phyloP scores from a whole-genome alignment of 768 basidiomycete genomes.

The Crucibulum laeve region DNA sequence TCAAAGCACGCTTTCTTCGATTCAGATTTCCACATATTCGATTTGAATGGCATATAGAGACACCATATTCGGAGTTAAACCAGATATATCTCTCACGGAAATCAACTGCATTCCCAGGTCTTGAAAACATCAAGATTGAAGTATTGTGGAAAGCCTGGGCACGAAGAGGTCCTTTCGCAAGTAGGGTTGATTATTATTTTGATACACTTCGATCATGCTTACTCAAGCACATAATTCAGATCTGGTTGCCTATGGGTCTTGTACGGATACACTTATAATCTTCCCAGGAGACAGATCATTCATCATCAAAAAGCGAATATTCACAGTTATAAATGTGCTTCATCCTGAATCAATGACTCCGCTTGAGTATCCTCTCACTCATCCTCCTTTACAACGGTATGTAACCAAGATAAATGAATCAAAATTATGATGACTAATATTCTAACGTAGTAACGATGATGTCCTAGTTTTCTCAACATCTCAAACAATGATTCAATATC shows the following conservation, averaged over 20 bases:
- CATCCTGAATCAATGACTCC: not conserved
- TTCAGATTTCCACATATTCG: not conserved
- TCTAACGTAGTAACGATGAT: not conserved
- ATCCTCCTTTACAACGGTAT: too few species aligned
- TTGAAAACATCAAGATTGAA: not conserved
- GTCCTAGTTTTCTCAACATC: not conserved
- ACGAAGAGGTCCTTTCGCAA: not conserved
- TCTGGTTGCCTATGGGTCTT: not conserved
- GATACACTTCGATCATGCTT: not conserved
- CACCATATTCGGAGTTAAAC: too few species aligned
- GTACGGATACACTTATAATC: not conserved
- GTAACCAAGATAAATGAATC: too few species aligned
- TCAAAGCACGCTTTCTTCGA: not conserved
- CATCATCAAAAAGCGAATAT: not conserved
- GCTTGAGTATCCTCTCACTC: not conserved
- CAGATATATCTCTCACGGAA: too few species aligned
- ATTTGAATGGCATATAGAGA: not conserved
- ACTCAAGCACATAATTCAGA: too few species aligned
- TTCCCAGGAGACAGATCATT: not conserved
- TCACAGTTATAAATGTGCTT: not conserved
- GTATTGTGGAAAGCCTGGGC: not conserved
- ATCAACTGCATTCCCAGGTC: too few species aligned
- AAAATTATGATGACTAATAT: too few species aligned
- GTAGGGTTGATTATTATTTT: not conserved
- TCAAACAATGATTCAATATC: not conserved